A percentile compares a stretch with the other conserved stretches of the same genome.
Evolutionary conservation across 768 basidiomycete genomes (phyloP).

Genomic region (Suillus decipiens): DNA sequence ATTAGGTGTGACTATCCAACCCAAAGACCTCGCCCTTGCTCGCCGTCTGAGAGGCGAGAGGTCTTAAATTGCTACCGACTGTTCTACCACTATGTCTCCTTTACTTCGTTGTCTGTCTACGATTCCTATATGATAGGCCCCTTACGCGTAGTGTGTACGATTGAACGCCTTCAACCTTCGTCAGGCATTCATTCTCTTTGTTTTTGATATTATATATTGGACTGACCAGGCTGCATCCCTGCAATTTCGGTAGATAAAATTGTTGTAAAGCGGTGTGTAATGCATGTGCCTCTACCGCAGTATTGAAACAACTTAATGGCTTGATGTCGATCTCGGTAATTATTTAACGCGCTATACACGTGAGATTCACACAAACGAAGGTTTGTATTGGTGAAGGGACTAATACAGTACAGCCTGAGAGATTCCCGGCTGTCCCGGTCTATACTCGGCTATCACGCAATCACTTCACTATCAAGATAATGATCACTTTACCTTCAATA

Average conservation of each 20-base stretch:
- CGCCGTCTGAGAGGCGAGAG: slow-evolving; percentile 86
- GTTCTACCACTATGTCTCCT: slow-evolving; percentile 5
- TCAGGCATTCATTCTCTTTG: slow-evolving; percentile 1
- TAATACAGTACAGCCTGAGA: background rate
- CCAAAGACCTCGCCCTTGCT: slow-evolving; percentile 87
- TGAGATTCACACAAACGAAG: no score
- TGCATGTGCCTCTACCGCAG: slow-evolving; percentile 26
- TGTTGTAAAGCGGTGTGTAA: slow-evolving; percentile 30
- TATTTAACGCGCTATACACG: no score
- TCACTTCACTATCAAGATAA: background rate
- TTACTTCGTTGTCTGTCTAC: slow-evolving; percentile 19
- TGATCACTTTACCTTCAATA: background rate
- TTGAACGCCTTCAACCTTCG: slow-evolving; percentile 11
- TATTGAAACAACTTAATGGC: no score
- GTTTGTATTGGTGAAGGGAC: no score
- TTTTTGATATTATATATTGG: slow-evolving; percentile 16
- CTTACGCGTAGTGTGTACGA: slow-evolving; percentile 34
- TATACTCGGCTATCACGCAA: background rate
- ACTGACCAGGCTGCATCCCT: slow-evolving; percentile 4
- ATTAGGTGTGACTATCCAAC: slow-evolving; percentile 67
- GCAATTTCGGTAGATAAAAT: slow-evolving; percentile 25
- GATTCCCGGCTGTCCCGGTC: background rate
- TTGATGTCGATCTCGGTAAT: no score
- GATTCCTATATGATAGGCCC: slow-evolving; percentile 26
- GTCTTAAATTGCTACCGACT: slow-evolving; percentile 45